A percentile compares a stretch with the other conserved stretches of the same genome.
phyloP scores from a whole-genome alignment of 2,329 filamentous ascomycete species.

The Epichloe sibirici region DNA sequence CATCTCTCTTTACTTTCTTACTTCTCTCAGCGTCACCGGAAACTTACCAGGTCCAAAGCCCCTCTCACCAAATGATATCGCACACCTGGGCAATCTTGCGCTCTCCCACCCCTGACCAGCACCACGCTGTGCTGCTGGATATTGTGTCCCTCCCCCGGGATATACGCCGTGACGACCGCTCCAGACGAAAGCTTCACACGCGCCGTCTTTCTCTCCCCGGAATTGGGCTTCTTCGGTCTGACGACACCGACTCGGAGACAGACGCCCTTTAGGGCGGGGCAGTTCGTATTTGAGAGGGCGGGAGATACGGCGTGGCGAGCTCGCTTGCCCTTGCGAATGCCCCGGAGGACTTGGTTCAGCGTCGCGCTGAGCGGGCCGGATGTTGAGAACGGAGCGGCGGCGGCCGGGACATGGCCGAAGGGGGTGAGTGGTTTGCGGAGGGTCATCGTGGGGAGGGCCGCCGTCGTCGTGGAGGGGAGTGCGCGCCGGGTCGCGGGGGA shows the following conservation, averaged over 20 bases:
- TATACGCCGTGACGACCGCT: conserved; percentile 81
- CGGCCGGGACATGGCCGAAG: background rate
- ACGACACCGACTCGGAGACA: conserved; percentile 89
- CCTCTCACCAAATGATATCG: conserved; percentile 89
- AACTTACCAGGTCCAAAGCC: conserved; percentile 78
- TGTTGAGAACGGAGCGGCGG: conserved; percentile 40
- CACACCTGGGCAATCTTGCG: conserved; percentile 97
- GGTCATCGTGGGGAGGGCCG: conserved; percentile 5
- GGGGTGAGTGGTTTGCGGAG: conserved; percentile 5
- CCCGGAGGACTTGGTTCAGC: conserved; percentile 61
- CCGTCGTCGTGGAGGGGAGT: conserved; percentile 4
- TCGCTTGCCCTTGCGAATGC: conserved; percentile 66
- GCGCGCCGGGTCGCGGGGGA: conserved; percentile 18
- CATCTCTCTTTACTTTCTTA: too few relatives aligned
- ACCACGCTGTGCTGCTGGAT: conserved; percentile 98
- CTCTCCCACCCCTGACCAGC: conserved; percentile 81
- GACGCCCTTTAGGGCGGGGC: conserved; percentile 86
- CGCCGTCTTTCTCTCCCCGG: conserved; percentile 89
- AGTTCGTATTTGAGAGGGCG: conserved; percentile 54
- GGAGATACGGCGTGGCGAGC: conserved; percentile 82
- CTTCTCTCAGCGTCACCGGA: background rate
- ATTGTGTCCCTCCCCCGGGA: conserved; percentile 92
- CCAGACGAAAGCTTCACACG: conserved; percentile 82
- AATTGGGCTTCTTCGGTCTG: conserved; percentile 98
- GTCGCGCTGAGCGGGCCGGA: conserved; percentile 48